Evolutionary conservation across 306 rosid genomes (phyloP), one percentile per base, ranked within the genome.

Genomic region (Cyamopsis tetragonoloba): DNA sequence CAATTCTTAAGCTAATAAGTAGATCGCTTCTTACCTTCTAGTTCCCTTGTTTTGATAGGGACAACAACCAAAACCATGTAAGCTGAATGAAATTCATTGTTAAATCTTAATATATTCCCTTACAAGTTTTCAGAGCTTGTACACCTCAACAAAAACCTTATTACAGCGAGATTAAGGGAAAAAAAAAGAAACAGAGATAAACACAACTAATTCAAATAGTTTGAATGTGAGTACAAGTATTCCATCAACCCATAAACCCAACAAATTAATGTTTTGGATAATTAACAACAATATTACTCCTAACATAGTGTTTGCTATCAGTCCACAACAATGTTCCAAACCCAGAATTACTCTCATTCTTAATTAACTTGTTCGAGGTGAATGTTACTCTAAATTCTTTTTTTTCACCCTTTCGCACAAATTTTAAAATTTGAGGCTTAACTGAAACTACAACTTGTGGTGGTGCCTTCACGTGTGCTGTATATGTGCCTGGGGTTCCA

Each of bases 321-420:
- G 56, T 60, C 93, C 88, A 87, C 7, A 34, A 48, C 78, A 87
- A 23, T 7, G 13, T 15, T 13, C 89, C 93, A 55, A 56, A 82
- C 0, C 14, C 49, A 34, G 61, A 75, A 11, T 39, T 59, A 35
- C 0, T 23, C 31, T 22, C 9, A 18, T 0, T 4, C 22, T n/a
- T n/a, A n/a, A n/a, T 20, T 22, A 38, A 1, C 4, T 10, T 0
- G 19, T 11, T 54, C 54, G 80, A 31, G 18, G 58, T 38, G 1
- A 62, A 14, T 23, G 76, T 11, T 14, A 86, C 79, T 44, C 7
- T 49, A 48, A 80, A 89, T 53, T 31, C 59, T 13, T 50, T 84
- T 61, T 77, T 87, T 64, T 82, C 96, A 18, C 86, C 88, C 4
- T 41, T 55, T 30, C 28, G 15, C 9, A 47, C 49, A 19, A 89